Base-by-base conservation (phyloP, 345 rosid genomes). In the Pelargonium nanum region DNA sequence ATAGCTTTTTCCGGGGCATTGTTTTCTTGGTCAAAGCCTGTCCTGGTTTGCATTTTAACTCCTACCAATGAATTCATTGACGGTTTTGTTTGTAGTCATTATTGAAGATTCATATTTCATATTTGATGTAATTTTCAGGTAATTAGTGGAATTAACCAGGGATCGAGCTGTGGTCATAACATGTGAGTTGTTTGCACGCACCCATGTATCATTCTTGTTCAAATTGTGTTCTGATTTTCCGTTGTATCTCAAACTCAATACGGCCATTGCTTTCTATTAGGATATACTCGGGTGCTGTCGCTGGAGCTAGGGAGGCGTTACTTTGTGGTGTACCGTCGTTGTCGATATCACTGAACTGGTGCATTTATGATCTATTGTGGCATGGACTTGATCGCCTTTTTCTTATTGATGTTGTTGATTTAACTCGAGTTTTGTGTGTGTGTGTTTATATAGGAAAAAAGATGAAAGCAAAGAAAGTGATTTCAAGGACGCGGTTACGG, bases 231-330 rank as follows among this genome's bases (percentile, higher is more conserved):
- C 13, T 40, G 16, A 9, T 40, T 8, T 40, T 40, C 15, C 15
- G 48, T 7, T 17, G 48, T 64, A 40, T 25, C 51, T 64, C 40
- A n/a, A 61, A 40, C 48, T 40, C 15, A 17, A 2, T 40, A 40
- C 15, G 48, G 67, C 48, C 56, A 63, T 25, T 28, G 57, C 61
- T 56, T 0, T 75, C 21, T 24, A 23, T 56, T 88, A 94, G 99
- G 91, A 77, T 89, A 63, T 82, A 84, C 74, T 90, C 99, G 1
- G 96, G 97, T 57, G 88, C 74, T 25, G 88, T 90, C 59, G 95
- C 91, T 64, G 99, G 96, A 77, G 97, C 97, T 54, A 83, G 89
- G 61, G 99, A 94, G 80, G 97, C 99, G 25, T 78, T 90, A 57
- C 63, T 90, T 69, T 77, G 69, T 65, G 97, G 99, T 55, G 76